Evolutionary conservation across 2,329 filamentous ascomycete genomes (phyloP), one percentile per base, ranked within the genome.

Genomic region (Colletotrichum sp.): DNA sequence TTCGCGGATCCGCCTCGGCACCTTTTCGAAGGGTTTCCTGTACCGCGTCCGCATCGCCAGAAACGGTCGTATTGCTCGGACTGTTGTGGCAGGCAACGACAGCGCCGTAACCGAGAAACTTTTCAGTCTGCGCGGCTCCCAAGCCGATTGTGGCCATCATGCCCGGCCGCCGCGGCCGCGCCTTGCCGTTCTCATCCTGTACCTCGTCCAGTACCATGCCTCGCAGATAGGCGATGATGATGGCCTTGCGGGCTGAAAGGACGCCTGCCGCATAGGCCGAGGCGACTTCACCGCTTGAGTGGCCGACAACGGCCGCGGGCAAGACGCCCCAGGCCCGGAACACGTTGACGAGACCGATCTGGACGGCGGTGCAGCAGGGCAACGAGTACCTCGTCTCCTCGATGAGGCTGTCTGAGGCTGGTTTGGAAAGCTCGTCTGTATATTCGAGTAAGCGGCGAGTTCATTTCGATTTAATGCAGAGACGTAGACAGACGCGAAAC

Each of bases 271-370:
- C 84, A 66, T 87, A 88, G 1, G 87, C 86, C 2, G 86, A 87
- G 0, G 83, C 86, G 32, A 88, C 86, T 76, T 89, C 87, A 2
- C 87, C 87, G 7, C 79, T 82, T 0, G 85, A 87, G 72, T 89
- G 87, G 1, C 87, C 87, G 6, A 87, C 81, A 0, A 86, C 84
- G 3, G 80, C 82, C 9, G 76, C 28, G 0, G 85, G 83, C 3
- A 55, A 62, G 39, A 89, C 74, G 0, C 83, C 81, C 69, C 80
- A 80, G 1, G 77, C 71, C 1, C 49, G 36, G 4, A 89, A 81
- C 1, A 86, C 76, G 24, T 88, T 82, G 2, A 88, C 81, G 0
- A 90, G 78, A 0, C 79, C 85, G 16, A 89, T 80, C 75, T 88
- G 85, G 18, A 83, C 71, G 9, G 80, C 80, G 6, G 84, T 85